Conservation (phyloP, 805 yeast species). For the Candida awuae region DNA sequence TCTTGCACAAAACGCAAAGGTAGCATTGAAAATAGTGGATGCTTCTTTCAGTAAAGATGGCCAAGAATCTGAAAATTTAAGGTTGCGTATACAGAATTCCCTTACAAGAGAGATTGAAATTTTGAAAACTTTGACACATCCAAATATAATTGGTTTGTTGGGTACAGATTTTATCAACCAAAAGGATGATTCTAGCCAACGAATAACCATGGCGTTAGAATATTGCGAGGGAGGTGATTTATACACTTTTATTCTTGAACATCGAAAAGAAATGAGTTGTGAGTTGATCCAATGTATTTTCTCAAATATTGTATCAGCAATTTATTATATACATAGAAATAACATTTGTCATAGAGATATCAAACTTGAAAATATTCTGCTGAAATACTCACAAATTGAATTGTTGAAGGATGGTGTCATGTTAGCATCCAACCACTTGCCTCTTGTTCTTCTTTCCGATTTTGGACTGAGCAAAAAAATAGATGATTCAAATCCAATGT, state of each 20-base stretch:
- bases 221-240: constrained; percentile 83
- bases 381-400: constrained; percentile 30
- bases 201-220: constrained; percentile 52
- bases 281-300: constrained; percentile 52
- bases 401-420: constrained; percentile 15
- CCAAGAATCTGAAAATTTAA: constrained; percentile 29
- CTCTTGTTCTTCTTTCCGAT: constrained; percentile 62
- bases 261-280: constrained; percentile 38
- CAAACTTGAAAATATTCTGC: constrained; percentile 77
- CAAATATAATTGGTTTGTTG: constrained; percentile 56
- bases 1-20: constrained; percentile 32
- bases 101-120: constrained; percentile 68
- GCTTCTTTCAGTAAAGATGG: constrained; percentile 26
- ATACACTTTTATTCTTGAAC: constrained; percentile 48
- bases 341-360: constrained; percentile 83
- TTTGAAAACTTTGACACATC: constrained; percentile 50
- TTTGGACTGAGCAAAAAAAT: constrained; percentile 79
- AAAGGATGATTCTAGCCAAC: background rate
- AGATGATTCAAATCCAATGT: constrained; percentile 48
- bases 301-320: constrained; percentile 62
- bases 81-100: constrained; percentile 51
- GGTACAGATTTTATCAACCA: constrained; percentile 33
- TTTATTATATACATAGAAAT: constrained; percentile 59
- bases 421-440: constrained; percentile 8
- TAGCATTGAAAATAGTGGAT: constrained; percentile 63